phyloP scores from a whole-genome alignment of 2,329 filamentous ascomycete species.

The Cadophora sp. region DNA sequence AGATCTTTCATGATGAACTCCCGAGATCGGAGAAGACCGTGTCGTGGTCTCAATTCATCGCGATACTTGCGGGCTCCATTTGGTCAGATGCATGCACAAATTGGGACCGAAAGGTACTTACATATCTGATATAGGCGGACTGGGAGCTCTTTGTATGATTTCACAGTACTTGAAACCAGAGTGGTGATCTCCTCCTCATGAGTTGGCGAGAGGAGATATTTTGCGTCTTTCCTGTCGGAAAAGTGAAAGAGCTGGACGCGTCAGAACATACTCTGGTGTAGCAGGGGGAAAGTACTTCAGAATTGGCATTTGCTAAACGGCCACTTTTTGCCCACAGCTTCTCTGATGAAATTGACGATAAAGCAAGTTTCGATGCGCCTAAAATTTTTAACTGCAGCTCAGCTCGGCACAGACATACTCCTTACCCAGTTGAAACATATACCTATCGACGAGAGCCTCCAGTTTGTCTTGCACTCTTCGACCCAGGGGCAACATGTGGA shows the following conservation, averaged over 20 bases:
- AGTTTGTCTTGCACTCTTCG: slow-evolving; percentile 88
- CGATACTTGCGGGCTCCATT: slow-evolving; percentile 83
- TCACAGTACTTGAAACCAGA: slow-evolving; percentile 74
- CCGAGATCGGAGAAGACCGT: slow-evolving; percentile 84
- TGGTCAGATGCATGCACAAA: slow-evolving; percentile 12
- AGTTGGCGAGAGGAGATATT: slow-evolving; percentile 84
- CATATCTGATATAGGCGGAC: slow-evolving; percentile 90
- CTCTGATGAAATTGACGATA: slow-evolving; percentile 87
- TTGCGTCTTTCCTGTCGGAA: slow-evolving; percentile 75
- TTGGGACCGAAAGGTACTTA: slow-evolving; percentile 48
- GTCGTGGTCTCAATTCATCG: slow-evolving; percentile 87
- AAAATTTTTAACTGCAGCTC: slow-evolving; percentile 29
- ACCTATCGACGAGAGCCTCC: slow-evolving; percentile 82
- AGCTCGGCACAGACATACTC: no score
- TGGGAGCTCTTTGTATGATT: slow-evolving; percentile 87
- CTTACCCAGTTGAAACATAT: slow-evolving; percentile 79
- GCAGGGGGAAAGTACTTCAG: slow-evolving; percentile 65
- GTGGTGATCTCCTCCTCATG: slow-evolving; percentile 96
- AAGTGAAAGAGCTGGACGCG: slow-evolving; percentile 77
- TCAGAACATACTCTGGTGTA: slow-evolving; percentile 18
- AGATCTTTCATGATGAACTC: slow-evolving; percentile 99
- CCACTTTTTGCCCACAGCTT: slow-evolving; percentile 83
- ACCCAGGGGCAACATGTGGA: slow-evolving; percentile 89
- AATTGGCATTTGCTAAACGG: slow-evolving; percentile 72
- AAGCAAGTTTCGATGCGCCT: slow-evolving; percentile 80